These are phyloP conservation scores for Vanilla planifolia DNA, from an alignment of 106 monocot species.

Conservation along the genomic window DNA sequence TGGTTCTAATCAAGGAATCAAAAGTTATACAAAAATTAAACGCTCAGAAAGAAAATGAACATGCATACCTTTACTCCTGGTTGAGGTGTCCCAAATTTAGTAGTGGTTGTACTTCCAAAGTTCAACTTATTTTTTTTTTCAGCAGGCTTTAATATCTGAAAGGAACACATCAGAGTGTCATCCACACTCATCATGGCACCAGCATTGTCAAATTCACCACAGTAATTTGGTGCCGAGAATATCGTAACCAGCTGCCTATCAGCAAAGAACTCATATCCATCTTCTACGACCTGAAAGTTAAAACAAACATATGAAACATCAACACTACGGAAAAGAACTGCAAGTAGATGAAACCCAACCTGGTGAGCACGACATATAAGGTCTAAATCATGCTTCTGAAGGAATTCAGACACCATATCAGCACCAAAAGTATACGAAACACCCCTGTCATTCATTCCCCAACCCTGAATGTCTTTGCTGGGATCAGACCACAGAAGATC, in stretches of 20 bases:
- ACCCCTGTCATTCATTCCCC: conserved; percentile 36
- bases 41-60: too few species aligned
- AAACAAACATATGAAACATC: background rate
- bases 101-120: conserved; percentile 23
- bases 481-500: conserved; percentile 60
- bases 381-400: conserved; percentile 36
- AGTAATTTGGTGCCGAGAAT: conserved; percentile 44
- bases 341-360: conserved; percentile 11
- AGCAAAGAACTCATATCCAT: conserved; percentile 43
- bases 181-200: conserved; percentile 55
- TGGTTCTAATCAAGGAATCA: too few species aligned
- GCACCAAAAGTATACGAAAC: conserved; percentile 39
- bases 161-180: conserved; percentile 41
- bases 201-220: conserved; percentile 45
- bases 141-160: conserved; percentile 39
- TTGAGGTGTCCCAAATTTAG: conserved; percentile 27
- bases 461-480: conserved; percentile 21
- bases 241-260: conserved; percentile 39
- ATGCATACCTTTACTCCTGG: conserved; percentile 32
- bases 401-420: conserved; percentile 35
- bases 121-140: conserved; percentile 23
- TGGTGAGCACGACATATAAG: conserved; percentile 50
- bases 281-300: conserved; percentile 28
- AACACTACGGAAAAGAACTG: background rate
- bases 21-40: too few species aligned